Evolutionary conservation across 2,329 filamentous ascomycete genomes (phyloP), one percentile per base, ranked within the genome.

Genomic region (Bipolaris zeicola): DNA sequence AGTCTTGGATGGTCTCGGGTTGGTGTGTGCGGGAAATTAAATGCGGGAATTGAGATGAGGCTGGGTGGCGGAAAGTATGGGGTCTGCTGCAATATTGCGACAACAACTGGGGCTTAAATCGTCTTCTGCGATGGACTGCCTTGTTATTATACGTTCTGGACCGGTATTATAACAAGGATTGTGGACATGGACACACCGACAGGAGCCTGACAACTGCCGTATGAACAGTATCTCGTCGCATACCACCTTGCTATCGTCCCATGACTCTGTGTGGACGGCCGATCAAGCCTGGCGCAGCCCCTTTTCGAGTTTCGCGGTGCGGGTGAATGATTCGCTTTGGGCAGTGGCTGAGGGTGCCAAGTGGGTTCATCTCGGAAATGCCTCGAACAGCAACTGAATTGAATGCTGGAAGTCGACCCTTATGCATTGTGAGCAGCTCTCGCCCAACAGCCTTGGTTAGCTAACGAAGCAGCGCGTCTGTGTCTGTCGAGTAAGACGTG

Each of bases 1-100:
- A 47, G 53, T 52, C 53, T 39, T 39, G 59, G 55, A 50, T 50
- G 56, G 48, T 47, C 57, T 64, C 52, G 52, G 57, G 63, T 67
- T 69, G 69, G 66, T 51, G 58, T 52, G 37, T 31, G 41, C 13
- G 57, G 65, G 68, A 72, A 65, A 72, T 72, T 68, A 66, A 58
- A 60, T 64, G 65, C 70, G 68, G 69, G 56, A 55, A 58, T 31
- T 31, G 51, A 54, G 54, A 43, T 26, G 36, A 31, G 52, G 48
- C 44, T 62, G 46, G 66, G 55, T 69, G 64, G 69, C 53, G 57
- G 39, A 56, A 50, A 57, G 46, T 42, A 47, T 49, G 48, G 51
- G 55, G 53, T 57, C 43, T 55, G 38, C 49, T 57, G 57, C 61
- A 50, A 57, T 58, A 58, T 54, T 49, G 52, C 45, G 56, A 62